phyloP scores from a whole-genome alignment of 352 stramenopile species.

The Pseudoperonospora humuli region DNA sequence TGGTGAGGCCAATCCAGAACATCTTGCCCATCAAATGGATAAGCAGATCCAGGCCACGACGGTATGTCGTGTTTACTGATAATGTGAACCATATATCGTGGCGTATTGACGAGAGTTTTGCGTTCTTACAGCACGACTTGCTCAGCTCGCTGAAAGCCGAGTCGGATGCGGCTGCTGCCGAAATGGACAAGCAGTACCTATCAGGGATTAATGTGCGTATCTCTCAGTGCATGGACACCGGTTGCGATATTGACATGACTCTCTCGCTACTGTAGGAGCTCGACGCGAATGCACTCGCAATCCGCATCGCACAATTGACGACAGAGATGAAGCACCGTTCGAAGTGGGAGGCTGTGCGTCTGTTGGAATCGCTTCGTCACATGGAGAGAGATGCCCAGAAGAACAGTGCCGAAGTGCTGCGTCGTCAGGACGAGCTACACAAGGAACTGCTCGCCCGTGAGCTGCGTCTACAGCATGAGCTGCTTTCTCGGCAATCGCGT shows the following conservation, averaged over 20 bases:
- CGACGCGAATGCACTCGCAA: conserved; percentile 56
- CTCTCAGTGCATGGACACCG: background rate
- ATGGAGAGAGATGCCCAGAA: conserved; percentile 77
- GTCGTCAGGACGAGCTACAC: conserved; percentile 58
- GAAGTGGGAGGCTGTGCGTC: conserved; percentile 73
- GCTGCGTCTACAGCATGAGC: conserved; percentile 61
- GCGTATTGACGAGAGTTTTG: conserved; percentile 3
- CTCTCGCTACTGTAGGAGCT: conserved; percentile 32
- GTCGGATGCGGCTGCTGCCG: conserved; percentile 38
- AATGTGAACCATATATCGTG: background rate
- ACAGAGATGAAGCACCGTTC: conserved; percentile 85
- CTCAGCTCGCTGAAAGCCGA: conserved; percentile 55
- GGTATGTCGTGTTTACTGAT: conserved; percentile 15
- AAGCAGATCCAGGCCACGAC: conserved; percentile 65
- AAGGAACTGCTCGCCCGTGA: conserved; percentile 73
- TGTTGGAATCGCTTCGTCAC: conserved; percentile 61
- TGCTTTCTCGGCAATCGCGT: conserved; percentile 48
- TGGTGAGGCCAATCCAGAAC: conserved; percentile 34
- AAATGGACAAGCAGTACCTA: conserved; percentile 74
- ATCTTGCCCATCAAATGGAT: conserved; percentile 39
- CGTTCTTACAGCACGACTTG: conserved; percentile 44
- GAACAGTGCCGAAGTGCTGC: conserved; percentile 58
- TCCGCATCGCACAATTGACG: conserved; percentile 68
- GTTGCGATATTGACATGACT: background rate
- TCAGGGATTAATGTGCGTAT: conserved; percentile 49